A percentile compares a stretch with the other conserved stretches of the same genome.
Conservation (phyloP, 148 eudicot species). For the Vaccinium corymbosum region DNA sequence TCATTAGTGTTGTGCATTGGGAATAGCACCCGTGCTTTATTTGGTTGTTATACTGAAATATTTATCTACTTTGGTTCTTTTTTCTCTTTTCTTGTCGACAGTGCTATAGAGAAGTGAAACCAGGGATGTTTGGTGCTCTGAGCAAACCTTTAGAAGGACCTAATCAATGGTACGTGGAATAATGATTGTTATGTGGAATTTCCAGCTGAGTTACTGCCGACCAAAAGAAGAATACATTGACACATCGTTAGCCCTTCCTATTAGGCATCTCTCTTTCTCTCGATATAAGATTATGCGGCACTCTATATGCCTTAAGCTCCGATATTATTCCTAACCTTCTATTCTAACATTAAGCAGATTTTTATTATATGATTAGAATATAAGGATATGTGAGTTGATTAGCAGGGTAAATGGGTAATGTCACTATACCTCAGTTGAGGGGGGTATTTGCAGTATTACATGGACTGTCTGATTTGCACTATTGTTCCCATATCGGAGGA, state of each 20-base stretch:
- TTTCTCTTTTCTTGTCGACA: conserved; percentile 22
- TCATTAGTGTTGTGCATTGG: background rate
- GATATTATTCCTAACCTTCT: background rate
- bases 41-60: background rate
- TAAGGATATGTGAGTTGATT: background rate
- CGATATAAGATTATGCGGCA: background rate
- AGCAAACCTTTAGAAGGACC: conserved; percentile 73
- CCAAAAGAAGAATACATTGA: background rate
- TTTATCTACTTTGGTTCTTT: background rate
- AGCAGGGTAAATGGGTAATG: background rate
- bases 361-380: background rate
- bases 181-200: background rate
- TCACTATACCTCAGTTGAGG: background rate
- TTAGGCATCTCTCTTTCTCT: background rate
- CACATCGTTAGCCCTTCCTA: background rate
- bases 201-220: background rate
- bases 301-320: background rate
- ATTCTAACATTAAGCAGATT: background rate
- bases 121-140: conserved; percentile 63
- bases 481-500: background rate
- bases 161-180: conserved; percentile 65
- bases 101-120: conserved; percentile 75
- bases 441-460: background rate
- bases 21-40: background rate
- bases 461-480: background rate